These are phyloP conservation scores for Dactylellina parvicollis DNA, from an alignment of 2,329 filamentous ascomycete species.

Conservation along the genomic window DNA sequence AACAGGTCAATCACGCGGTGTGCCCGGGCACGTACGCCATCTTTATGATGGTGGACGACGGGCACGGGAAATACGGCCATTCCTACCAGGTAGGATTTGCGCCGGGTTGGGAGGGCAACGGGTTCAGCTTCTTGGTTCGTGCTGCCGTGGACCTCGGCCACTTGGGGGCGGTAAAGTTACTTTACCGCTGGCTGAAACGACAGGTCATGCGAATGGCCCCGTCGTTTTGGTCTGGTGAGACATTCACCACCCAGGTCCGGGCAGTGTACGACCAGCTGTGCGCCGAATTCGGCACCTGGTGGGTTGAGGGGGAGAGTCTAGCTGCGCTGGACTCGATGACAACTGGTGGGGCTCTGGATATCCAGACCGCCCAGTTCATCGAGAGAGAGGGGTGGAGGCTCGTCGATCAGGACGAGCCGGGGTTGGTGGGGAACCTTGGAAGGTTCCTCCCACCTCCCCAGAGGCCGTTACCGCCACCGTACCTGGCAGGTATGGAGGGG, in stretches of 20 bases:
- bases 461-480: conserved; percentile 5
- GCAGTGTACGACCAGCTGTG: conserved; percentile 19
- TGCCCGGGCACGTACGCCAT: conserved; percentile 21
- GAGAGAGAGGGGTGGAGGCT: conserved; percentile 25
- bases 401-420: conserved; percentile 21
- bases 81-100: conserved; percentile 26
- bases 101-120: conserved; percentile 30
- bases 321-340: conserved; percentile 4
- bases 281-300: conserved; percentile 23
- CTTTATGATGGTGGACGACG: conserved; percentile 30
- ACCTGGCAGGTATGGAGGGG: background rate
- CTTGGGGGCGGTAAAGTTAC: conserved; percentile 4
- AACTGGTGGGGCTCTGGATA: conserved; percentile 1
- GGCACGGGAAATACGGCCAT: conserved; percentile 3
- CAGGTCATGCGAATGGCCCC: conserved; percentile 35
- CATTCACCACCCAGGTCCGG: conserved; percentile 18
- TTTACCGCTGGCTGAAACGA: conserved; percentile 32
- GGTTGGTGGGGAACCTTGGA: background rate
- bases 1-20: conserved; percentile 25
- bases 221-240: conserved; percentile 4
- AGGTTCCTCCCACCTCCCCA: background rate
- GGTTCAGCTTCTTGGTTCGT: conserved; percentile 24
- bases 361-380: conserved; percentile 19
- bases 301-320: conserved; percentile 11
- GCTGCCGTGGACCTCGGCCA: conserved; percentile 27